Conservation (phyloP, 371 early-diverging fungal species). For the Nematocida major region DNA sequence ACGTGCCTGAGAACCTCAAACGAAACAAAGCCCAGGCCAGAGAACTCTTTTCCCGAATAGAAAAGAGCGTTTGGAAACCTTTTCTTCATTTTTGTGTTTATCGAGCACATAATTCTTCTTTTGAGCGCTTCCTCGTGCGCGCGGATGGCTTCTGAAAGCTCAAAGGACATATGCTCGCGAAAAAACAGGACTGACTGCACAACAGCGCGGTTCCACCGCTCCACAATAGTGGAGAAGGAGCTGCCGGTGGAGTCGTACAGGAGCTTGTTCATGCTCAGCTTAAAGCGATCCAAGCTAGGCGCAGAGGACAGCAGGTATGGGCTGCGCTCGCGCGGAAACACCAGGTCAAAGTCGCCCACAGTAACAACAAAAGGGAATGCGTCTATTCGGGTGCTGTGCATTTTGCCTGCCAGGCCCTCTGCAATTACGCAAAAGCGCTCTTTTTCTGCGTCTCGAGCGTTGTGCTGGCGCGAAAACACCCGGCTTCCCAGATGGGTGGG, state of each 20-base stretch:
- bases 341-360: not conserved
- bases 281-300: not conserved
- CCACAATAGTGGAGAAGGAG: constrained; percentile 12
- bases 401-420: too few relatives aligned
- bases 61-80: constrained; percentile 94
- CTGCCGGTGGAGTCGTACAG: not conserved
- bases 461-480: too few relatives aligned
- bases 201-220: constrained; percentile 32
- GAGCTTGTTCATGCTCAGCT: not conserved
- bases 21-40: constrained; percentile 89
- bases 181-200: constrained; percentile 11
- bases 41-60: constrained; percentile 81
- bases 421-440: too few relatives aligned
- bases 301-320: not conserved
- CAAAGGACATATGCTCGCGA: constrained; percentile 66
- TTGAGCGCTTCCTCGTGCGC: not conserved
- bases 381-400: not conserved
- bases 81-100: constrained; percentile 94
- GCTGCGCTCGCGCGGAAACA: not conserved
- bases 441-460: too few relatives aligned
- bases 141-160: constrained; percentile 56
- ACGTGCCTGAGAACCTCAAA: not conserved
- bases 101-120: constrained; percentile 78
- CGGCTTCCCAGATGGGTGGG: too few relatives aligned
- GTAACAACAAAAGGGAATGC: not conserved